Base-by-base conservation (phyloP, 495 filamentous ascomycete species). In the Aspergillus campestris region DNA sequence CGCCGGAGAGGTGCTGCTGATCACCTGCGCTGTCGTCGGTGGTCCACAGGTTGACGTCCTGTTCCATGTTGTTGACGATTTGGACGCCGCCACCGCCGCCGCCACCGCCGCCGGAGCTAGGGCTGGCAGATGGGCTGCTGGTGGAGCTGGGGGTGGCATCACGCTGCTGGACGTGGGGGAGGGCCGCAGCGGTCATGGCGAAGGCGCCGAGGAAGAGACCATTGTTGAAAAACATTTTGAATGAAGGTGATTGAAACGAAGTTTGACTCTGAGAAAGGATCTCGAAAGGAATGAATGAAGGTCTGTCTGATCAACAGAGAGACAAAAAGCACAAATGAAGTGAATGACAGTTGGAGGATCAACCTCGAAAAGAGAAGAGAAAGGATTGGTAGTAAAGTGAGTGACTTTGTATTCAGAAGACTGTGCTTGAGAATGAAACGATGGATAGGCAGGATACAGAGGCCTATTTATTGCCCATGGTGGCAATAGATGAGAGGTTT, bases 61-160 rank as follows among this genome's bases (percentile, higher is more conserved):
- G n/a, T 37, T 50, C 28, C 13, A 66, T 50, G 49, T 69, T 65
- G 64, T 69, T 70, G 44, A 60, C 45, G 49, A 68, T 61, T 28
- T 53, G 47, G 46, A 69, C 53, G 31, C 60, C 52, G 38, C 46
- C 48, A 36, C 56, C 50, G 37, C 39, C 42, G 34, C 39, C 14
- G 18, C 24, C 15, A 37, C 33, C 28, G 34, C 13, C n/a, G 38
- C 41, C 29, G 42, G 48, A 31, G 45, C 38, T 47, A 35, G 46
- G 36, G 48, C 18, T 38, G 35, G 52, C 36, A 41, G 37, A 52
- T 14, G 46, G 2, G 40, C 43, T 44, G 14, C 42, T 15, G 18
- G 40, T 48, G 13, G 38, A 35, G 44, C 11, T 52, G 14, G 40
- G 33, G 12, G 48, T 33, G n/a, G 47, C 24, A 38, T 24, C 18